Evolutionary conservation across 495 filamentous ascomycete genomes (phyloP).

Genomic region (Letharia lupina): DNA sequence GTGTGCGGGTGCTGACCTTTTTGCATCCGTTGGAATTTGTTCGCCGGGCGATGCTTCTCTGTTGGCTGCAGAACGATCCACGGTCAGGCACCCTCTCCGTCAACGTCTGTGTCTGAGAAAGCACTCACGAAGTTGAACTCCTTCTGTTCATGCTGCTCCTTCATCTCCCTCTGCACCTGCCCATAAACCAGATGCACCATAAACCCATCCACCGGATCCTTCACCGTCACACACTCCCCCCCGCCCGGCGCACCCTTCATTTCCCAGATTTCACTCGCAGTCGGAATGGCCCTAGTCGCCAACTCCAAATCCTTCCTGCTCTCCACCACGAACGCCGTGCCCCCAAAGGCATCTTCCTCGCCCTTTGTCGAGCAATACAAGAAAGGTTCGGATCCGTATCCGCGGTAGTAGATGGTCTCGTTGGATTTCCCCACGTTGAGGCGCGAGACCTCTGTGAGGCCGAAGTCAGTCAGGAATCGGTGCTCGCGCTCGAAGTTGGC

Average conservation of each 20-base stretch:
- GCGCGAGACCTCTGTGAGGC: slow-evolving; percentile 39
- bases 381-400: slow-evolving; percentile 54
- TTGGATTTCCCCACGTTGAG: slow-evolving; percentile 27
- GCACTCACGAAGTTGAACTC: slow-evolving; percentile 9
- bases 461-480: slow-evolving; percentile 49
- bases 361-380: slow-evolving; percentile 43
- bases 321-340: slow-evolving; percentile 47
- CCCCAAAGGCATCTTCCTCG: slow-evolving; percentile 44
- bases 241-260: slow-evolving; percentile 31
- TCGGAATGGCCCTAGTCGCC: slow-evolving; percentile 19
- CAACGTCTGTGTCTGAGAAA: neutral
- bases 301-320: slow-evolving; percentile 46
- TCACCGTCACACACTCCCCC: slow-evolving; percentile 30
- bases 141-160: neutral
- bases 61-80: neutral
- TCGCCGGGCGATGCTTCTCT: slow-evolving; percentile 10
- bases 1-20: slow-evolving; percentile 16
- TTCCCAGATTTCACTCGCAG: slow-evolving; percentile 27
- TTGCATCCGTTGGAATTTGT: slow-evolving; percentile 4
- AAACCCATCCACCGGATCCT: slow-evolving; percentile 32
- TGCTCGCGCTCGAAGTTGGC: slow-evolving; percentile 39
- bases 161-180: slow-evolving; percentile 18
- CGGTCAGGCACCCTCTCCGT: neutral
- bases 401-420: slow-evolving; percentile 48
- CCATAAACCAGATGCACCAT: slow-evolving; percentile 32